Evolutionary conservation across 257 asterid genomes (phyloP).

Genomic region (Penstemon eatonii): DNA sequence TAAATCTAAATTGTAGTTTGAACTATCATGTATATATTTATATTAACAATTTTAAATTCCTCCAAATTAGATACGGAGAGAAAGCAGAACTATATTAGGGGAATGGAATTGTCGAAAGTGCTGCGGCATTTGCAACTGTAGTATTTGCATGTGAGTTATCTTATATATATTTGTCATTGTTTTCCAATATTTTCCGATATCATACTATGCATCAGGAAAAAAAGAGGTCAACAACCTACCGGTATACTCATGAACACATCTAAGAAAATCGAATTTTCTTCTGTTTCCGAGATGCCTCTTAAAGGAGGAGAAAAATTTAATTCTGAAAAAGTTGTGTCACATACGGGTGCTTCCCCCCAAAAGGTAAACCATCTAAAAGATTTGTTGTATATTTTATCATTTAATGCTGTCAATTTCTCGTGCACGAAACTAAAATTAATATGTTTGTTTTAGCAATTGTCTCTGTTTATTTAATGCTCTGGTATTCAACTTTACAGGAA

Average conservation of each 20-base stretch:
- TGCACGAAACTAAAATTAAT: not conserved
- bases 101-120: no score
- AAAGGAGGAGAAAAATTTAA: slow-evolving; percentile 28
- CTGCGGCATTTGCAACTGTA: no score
- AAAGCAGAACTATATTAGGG: no score
- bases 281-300: slow-evolving; percentile 61
- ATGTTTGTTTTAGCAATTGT: slow-evolving; percentile 3
- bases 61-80: no score
- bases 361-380: slow-evolving; percentile 33
- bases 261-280: slow-evolving; percentile 69
- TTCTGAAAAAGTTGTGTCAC: slow-evolving; percentile 13
- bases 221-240: slow-evolving; percentile 73
- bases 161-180: slow-evolving; percentile 12
- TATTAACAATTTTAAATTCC: no score
- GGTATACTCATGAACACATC: slow-evolving; percentile 64
- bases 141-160: slow-evolving; percentile 49
- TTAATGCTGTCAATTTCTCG: not conserved
- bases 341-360: slow-evolving; percentile 27
- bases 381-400: slow-evolving; percentile 24
- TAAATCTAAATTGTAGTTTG: not conserved
- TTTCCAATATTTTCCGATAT: slow-evolving; percentile 12
- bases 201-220: slow-evolving; percentile 36
- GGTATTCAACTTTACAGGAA: slow-evolving; percentile 44
- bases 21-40: no score
- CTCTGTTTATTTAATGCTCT: slow-evolving; percentile 25